Evolutionary conservation across 805 yeast species (phyloP).

Genomic region (Saturnispora diversa): DNA sequence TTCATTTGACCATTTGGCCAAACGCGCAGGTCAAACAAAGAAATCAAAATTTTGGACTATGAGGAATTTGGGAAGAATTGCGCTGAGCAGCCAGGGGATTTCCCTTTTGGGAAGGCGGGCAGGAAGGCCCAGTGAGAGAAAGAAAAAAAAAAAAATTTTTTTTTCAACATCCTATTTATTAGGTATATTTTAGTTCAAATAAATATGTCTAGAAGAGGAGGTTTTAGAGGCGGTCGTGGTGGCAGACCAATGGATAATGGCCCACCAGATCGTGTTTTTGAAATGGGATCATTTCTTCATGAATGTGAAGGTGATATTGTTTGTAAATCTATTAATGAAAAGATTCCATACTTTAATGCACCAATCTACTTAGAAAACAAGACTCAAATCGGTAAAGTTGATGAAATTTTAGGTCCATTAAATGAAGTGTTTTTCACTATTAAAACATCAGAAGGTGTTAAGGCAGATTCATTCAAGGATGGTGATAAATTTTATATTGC

Average conservation of each 20-base stretch:
- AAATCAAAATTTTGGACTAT: no score
- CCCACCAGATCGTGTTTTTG: slow-evolving; percentile 91
- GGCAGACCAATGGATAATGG: slow-evolving; percentile 73
- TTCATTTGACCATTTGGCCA: slow-evolving; percentile 15
- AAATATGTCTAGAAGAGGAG: slow-evolving; percentile 61
- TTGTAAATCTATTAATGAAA: slow-evolving; percentile 88
- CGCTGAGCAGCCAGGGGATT: no score
- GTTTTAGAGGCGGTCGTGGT: slow-evolving; percentile 64
- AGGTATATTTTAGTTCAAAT: neutral
- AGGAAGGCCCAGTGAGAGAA: no score
- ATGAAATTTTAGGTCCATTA: slow-evolving; percentile 94
- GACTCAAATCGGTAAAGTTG: slow-evolving; percentile 94
- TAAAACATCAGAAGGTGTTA: slow-evolving; percentile 94
- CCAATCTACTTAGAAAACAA: slow-evolving; percentile 96
- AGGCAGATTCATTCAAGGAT: slow-evolving; percentile 83
- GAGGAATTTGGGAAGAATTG: no score
- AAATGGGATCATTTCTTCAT: slow-evolving; percentile 89
- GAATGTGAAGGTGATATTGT: slow-evolving; percentile 96
- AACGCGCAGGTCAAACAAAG: slow-evolving; percentile 8
- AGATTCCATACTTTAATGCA: slow-evolving; percentile 96
- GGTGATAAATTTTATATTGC: slow-evolving; percentile 97
- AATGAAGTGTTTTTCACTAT: slow-evolving; percentile 97
- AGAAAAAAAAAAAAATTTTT: no score
- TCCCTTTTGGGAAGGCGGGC: no score
- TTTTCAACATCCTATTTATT: neutral